phyloP scores from a whole-genome alignment of 2,329 filamentous ascomycete genomes.

The Aureobasidium sp. region DNA sequence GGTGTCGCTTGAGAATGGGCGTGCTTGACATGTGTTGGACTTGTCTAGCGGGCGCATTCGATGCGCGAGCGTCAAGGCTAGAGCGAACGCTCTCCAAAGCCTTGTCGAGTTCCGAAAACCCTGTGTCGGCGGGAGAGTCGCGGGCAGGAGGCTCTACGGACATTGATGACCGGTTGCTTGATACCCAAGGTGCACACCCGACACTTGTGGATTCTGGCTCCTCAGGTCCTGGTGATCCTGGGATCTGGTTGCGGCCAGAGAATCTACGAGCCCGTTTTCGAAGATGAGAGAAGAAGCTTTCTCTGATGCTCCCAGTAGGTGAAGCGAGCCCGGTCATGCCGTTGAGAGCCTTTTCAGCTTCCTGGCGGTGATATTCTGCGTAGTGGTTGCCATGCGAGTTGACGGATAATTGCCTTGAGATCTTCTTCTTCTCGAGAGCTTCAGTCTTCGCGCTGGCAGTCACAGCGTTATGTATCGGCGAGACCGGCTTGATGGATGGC shows the following conservation, averaged over 20 bases:
- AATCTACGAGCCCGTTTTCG: conserved; percentile 87
- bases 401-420: conserved; percentile 86
- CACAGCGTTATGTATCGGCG: conserved; percentile 88
- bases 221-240: conserved; percentile 69
- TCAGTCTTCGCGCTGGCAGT: conserved; percentile 55
- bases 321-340: conserved; percentile 69
- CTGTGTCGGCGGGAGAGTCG: conserved; percentile 39
- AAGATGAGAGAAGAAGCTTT: conserved; percentile 96
- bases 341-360: conserved; percentile 83
- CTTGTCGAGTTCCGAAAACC: conserved; percentile 53
- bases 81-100: conserved; percentile 53
- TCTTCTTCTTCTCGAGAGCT: conserved; percentile 69
- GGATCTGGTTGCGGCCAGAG: conserved; percentile 80
- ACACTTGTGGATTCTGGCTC: conserved; percentile 81
- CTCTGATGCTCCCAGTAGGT: conserved; percentile 72
- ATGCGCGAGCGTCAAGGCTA: conserved; percentile 42
- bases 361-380: conserved; percentile 67
- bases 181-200: conserved; percentile 78
- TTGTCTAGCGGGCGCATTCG: conserved; percentile 10
- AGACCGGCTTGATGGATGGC: conserved; percentile 88
- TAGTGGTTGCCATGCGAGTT: conserved; percentile 91
- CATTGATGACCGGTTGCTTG: conserved; percentile 73
- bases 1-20: conserved; percentile 41
- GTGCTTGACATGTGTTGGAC: conserved; percentile 31
- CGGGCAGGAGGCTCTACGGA: conserved; percentile 38